These are phyloP conservation scores for Xylaria telfairii DNA, from an alignment of 495 filamentous ascomycete genomes.

Conservation along the genomic window DNA sequence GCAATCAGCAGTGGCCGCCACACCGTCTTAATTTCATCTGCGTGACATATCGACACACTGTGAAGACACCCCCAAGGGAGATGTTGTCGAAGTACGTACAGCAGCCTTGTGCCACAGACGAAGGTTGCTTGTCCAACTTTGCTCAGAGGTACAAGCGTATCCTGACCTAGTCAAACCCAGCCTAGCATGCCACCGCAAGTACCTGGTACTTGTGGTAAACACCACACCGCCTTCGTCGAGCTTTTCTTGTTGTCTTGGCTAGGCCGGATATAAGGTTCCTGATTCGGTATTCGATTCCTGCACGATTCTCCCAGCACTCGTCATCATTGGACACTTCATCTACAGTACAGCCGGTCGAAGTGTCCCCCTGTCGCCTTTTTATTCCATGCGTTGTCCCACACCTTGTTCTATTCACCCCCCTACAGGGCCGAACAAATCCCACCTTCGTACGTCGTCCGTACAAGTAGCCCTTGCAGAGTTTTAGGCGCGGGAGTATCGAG, in stretches of 20 bases:
- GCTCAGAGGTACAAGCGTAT: conserved; percentile 1
- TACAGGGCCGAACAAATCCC: conserved; percentile 29
- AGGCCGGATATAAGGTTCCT: conserved; percentile 51
- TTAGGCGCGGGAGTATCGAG: background rate
- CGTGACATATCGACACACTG: conserved; percentile 10
- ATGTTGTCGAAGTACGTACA: background rate
- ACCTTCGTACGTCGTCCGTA: conserved; percentile 27
- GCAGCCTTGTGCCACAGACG: background rate
- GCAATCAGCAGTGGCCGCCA: no score
- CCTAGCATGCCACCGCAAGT: background rate
- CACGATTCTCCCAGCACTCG: conserved; percentile 28
- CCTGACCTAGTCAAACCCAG: background rate
- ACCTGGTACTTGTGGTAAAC: conserved; percentile 16
- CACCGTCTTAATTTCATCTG: conserved; percentile 15
- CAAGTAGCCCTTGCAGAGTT: conserved; percentile 8
- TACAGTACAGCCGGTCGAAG: conserved; percentile 38
- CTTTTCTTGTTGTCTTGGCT: conserved; percentile 43
- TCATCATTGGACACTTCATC: conserved; percentile 57
- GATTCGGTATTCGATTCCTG: conserved; percentile 49
- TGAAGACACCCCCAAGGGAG: conserved; percentile 1
- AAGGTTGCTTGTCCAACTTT: background rate
- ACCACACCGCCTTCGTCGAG: conserved; percentile 22
- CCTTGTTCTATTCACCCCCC: conserved; percentile 50
- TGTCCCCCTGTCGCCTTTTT: conserved; percentile 44
- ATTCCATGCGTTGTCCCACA: conserved; percentile 53